Evolutionary conservation across 179 eudicot genomes (phyloP).

Genomic region (Corrigiola litoralis): DNA sequence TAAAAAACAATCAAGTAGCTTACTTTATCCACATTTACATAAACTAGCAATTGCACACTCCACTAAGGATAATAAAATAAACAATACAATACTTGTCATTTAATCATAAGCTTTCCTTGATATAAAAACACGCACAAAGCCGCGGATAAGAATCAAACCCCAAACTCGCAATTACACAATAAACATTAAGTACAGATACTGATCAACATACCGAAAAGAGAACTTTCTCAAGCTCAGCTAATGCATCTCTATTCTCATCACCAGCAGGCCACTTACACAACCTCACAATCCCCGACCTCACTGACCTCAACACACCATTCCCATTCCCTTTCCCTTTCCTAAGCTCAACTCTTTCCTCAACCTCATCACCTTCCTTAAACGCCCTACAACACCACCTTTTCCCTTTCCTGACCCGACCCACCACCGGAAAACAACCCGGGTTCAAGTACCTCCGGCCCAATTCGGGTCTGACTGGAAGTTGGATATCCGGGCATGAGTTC

Average conservation of each 20-base stretch:
- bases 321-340: conserved; percentile 14
- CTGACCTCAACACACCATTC: conserved; percentile 20
- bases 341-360: background rate
- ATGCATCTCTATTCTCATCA: conserved; percentile 34
- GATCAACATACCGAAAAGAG: conserved; percentile 51
- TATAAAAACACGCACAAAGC: too few species aligned
- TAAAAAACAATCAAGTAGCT: background rate
- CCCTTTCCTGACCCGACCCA: conserved; percentile 15
- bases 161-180: background rate
- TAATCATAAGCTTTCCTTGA: too few species aligned
- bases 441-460: conserved; percentile 28
- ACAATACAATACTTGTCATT: background rate
- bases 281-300: conserved; percentile 50
- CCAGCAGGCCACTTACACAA: conserved; percentile 49
- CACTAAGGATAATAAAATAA: background rate
- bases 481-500: conserved; percentile 29
- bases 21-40: too few species aligned
- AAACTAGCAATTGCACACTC: background rate
- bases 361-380: conserved; percentile 42
- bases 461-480: conserved; percentile 26
- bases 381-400: conserved; percentile 16
- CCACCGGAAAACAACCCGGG: conserved; percentile 23
- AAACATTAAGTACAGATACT: background rate
- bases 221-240: conserved; percentile 63
- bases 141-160: too few species aligned